A percentile compares a stretch with the other conserved stretches of the same genome.
Evolutionary conservation across 2,329 filamentous ascomycete genomes (phyloP).

Genomic region (Penicillium carneum): DNA sequence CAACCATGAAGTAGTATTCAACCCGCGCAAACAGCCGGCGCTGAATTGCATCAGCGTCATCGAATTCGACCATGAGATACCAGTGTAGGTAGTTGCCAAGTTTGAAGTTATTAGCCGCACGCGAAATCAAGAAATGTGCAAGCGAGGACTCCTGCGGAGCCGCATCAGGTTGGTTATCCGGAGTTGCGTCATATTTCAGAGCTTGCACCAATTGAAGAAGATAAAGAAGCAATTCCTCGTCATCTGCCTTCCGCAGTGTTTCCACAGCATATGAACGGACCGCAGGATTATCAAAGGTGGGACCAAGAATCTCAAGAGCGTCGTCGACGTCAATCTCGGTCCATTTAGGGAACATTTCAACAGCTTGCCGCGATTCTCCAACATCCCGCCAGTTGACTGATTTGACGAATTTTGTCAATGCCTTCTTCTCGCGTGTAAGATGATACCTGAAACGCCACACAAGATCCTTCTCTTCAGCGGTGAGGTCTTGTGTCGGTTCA

Average conservation of each 20-base stretch:
- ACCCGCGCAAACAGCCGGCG: slow-evolving; percentile 89
- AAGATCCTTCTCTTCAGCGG: slow-evolving; percentile 89
- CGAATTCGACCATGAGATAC: slow-evolving; percentile 98
- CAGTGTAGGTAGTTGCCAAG: slow-evolving; percentile 96
- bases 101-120: slow-evolving; percentile 85
- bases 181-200: slow-evolving; percentile 86
- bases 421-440: slow-evolving; percentile 86
- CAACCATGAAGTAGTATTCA: slow-evolving; percentile 93
- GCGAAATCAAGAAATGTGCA: slow-evolving; percentile 84
- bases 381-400: slow-evolving; percentile 92
- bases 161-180: slow-evolving; percentile 67
- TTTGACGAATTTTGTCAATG: slow-evolving; percentile 96
- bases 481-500: slow-evolving; percentile 86
- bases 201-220: slow-evolving; percentile 94
- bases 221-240: slow-evolving; percentile 89
- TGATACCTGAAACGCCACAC: slow-evolving; percentile 98
- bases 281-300: slow-evolving; percentile 84
- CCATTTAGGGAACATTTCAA: slow-evolving; percentile 90
- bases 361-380: slow-evolving; percentile 84
- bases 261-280: slow-evolving; percentile 94
- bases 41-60: slow-evolving; percentile 78
- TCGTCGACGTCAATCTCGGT: slow-evolving; percentile 97
- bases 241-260: slow-evolving; percentile 86
- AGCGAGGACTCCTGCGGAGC: slow-evolving; percentile 78
- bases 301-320: slow-evolving; percentile 89